These are phyloP conservation scores for Mariannaea elegans DNA, from an alignment of 2,329 filamentous ascomycete genomes.

Conservation along the genomic window DNA sequence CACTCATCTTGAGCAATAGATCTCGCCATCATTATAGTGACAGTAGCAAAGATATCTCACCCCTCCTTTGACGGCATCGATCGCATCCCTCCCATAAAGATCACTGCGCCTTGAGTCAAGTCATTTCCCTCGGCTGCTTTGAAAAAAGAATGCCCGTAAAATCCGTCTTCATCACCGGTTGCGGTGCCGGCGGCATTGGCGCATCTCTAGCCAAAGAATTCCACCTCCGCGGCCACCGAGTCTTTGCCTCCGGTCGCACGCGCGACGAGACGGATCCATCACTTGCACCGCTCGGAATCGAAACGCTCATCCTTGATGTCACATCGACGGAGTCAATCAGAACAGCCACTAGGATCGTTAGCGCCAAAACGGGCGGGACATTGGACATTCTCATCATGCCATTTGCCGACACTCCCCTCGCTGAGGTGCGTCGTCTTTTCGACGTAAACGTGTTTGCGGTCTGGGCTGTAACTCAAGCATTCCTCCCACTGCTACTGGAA, in stretches of 20 bases:
- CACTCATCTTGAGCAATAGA: too few species aligned
- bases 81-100: too few species aligned
- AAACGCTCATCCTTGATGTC: conserved; percentile 8
- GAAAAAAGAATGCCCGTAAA: too few species aligned
- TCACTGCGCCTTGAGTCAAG: too few species aligned
- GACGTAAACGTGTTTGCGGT: conserved; percentile 19
- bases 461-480: conserved; percentile 19
- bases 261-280: conserved; percentile 4
- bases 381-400: conserved; percentile 12
- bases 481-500: conserved; percentile 22
- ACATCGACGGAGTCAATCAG: conserved; percentile 1
- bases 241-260: conserved; percentile 17
- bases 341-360: not conserved
- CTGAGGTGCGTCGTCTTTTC: conserved; percentile 15
- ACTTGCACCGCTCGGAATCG: conserved; percentile 5
- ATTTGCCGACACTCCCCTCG: conserved; percentile 12
- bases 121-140: too few species aligned
- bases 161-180: conserved; percentile 20
- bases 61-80: too few species aligned
- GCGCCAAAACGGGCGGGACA: not conserved
- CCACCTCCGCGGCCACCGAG: conserved; percentile 11
- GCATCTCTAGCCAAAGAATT: conserved; percentile 15
- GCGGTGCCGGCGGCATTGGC: conserved; percentile 19
- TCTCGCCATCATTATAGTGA: too few species aligned
- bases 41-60: too few species aligned